Conservation (phyloP, 2,329 filamentous ascomycete genomes). For the Aureobasidium sp. region DNA sequence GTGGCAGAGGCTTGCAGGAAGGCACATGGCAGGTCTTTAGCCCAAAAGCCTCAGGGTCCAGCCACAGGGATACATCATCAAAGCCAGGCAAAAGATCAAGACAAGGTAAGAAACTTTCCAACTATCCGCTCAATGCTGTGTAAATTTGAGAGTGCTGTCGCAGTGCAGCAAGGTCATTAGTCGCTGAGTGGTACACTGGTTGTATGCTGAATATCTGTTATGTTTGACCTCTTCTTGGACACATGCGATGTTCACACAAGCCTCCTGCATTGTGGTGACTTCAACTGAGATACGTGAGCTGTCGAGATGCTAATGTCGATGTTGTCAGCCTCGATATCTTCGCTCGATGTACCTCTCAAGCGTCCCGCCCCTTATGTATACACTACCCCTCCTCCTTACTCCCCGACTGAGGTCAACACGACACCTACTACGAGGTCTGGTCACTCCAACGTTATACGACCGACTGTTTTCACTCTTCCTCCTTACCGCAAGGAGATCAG, state of each 20-base stretch:
- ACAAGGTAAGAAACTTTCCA: not conserved
- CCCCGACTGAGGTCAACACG: not conserved
- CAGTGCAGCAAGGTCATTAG: not conserved
- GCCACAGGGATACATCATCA: not conserved
- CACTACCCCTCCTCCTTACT: not conserved
- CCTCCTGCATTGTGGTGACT: not conserved
- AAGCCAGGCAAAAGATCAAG: not conserved
- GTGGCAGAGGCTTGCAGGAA: slow-evolving; percentile 6
- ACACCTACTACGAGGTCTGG: not conserved
- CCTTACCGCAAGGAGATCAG: not conserved
- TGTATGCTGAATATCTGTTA: not conserved
- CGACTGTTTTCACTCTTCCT: not conserved
- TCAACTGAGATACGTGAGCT: not conserved
- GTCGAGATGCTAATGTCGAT: not conserved
- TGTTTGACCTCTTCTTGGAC: not conserved
- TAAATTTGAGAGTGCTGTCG: not conserved
- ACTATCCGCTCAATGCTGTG: not conserved
- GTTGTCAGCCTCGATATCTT: not conserved
- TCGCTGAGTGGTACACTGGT: not conserved
- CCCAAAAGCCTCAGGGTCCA: not conserved
- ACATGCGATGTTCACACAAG: not conserved
- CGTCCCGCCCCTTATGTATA: not conserved
- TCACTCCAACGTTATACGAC: not conserved
- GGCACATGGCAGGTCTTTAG: slow-evolving; percentile 9
- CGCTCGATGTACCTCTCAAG: not conserved